A percentile compares a stretch with the other conserved stretches of the same genome.
These are phyloP conservation scores for Fusarium floridanum DNA, from an alignment of 2,329 filamentous ascomycete genomes.

Conservation along the genomic window DNA sequence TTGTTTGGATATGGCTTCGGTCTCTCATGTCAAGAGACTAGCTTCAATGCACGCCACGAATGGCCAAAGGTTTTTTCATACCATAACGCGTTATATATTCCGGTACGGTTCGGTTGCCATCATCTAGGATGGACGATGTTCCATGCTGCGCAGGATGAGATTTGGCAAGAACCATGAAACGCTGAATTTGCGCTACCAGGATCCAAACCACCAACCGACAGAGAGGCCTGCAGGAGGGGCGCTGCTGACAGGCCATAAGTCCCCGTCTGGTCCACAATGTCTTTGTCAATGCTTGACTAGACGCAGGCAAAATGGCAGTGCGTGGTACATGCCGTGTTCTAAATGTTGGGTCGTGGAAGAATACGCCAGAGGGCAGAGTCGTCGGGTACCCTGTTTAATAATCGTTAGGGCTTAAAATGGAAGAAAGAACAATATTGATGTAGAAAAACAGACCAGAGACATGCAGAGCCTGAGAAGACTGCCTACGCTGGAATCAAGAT, in stretches of 20 bases:
- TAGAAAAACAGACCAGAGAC: not conserved
- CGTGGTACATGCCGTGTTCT: too few species aligned
- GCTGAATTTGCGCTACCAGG: not conserved
- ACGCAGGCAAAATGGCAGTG: too few species aligned
- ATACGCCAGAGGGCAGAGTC: not conserved
- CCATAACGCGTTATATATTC: not conserved
- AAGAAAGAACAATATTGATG: not conserved
- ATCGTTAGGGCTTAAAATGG: not conserved
- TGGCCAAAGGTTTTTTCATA: not conserved
- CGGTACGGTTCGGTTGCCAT: not conserved
- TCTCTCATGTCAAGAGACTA: not conserved
- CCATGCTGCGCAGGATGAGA: not conserved
- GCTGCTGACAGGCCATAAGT: not conserved
- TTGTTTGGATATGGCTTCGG: accelerated
- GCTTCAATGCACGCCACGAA: not conserved
- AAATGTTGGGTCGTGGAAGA: too few species aligned
- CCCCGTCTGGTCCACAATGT: not conserved
- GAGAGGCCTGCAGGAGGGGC: not conserved
- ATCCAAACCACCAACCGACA: not conserved
- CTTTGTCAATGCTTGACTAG: not conserved
- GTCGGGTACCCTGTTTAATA: not conserved
- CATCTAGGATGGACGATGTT: not conserved
- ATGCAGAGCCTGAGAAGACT: not conserved
- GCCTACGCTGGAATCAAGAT: not conserved
- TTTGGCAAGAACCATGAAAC: not conserved